Conservation (phyloP, 2,329 filamentous ascomycete genomes). For the Knoxdaviesia proteae region DNA sequence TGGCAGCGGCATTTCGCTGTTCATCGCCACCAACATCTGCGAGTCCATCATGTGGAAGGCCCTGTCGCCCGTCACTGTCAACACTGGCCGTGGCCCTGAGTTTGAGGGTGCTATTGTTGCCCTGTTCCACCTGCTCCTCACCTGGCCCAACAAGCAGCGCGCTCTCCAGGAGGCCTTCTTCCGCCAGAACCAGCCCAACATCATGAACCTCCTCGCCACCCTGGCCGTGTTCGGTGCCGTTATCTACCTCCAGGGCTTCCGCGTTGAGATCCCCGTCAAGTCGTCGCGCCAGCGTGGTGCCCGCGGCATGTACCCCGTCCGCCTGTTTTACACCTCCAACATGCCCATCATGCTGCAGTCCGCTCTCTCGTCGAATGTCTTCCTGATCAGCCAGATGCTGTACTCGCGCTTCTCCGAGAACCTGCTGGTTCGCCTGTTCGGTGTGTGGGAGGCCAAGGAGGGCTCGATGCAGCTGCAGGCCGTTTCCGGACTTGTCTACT, state of each 20-base stretch:
- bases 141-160: conserved; percentile 98
- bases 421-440: conserved; percentile 88
- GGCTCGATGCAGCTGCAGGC: conserved; percentile 91
- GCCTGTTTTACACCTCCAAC: conserved; percentile 99
- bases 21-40: conserved; percentile 99
- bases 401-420: conserved; percentile 99
- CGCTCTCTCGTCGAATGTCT: conserved; percentile 94
- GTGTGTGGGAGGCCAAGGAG: conserved; percentile 95
- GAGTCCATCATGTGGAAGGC: conserved; percentile 99
- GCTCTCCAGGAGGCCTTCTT: conserved; percentile 98
- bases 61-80: conserved; percentile 97
- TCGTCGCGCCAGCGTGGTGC: conserved; percentile 96
- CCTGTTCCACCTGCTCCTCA: conserved; percentile 91
- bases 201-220: conserved; percentile 95
- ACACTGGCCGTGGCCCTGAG: conserved; percentile 95
- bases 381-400: conserved; percentile 97
- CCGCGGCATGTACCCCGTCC: conserved; percentile 92
- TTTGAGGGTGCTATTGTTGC: conserved; percentile 98
- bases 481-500: conserved; percentile 86
- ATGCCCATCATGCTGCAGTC: conserved; percentile 99
- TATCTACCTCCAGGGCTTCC: conserved; percentile 98
- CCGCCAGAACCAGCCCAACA: conserved; percentile 96
- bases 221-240: conserved; percentile 86
- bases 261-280: conserved; percentile 99
- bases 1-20: conserved; percentile 94